Evolutionary conservation across 345 rosid species (phyloP).

Genomic region (Iberis pinnata): DNA sequence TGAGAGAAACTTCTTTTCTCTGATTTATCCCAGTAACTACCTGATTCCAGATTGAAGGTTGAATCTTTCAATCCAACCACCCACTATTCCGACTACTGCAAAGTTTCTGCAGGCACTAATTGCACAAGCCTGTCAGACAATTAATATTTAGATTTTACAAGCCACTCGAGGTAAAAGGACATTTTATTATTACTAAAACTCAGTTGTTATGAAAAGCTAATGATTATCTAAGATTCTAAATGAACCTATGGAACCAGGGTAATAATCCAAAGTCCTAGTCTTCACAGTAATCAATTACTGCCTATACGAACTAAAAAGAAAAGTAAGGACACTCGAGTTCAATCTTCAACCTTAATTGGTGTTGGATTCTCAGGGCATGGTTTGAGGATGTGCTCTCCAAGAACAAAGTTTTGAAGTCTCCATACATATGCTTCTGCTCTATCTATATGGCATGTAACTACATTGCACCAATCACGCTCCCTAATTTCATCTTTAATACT

Average conservation of each 20-base stretch:
- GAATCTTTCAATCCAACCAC: slow-evolving; percentile 95
- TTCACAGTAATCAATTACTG: not conserved
- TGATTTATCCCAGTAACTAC: slow-evolving; percentile 59
- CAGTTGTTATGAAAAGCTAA: not conserved
- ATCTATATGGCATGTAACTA: slow-evolving; percentile 90
- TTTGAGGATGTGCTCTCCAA: slow-evolving; percentile 88
- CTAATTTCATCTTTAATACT: slow-evolving; percentile 75
- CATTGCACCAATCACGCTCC: slow-evolving; percentile 99
- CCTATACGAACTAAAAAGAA: not conserved
- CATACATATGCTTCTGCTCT: slow-evolving; percentile 86
- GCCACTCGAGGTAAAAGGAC: slow-evolving; percentile 1
- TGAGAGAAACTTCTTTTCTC: slow-evolving; percentile 56
- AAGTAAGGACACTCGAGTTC: slow-evolving; percentile 7
- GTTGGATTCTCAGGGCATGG: slow-evolving; percentile 82
- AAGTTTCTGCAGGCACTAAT: slow-evolving; percentile 97
- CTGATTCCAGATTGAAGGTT: slow-evolving; percentile 94
- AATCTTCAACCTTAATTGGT: slow-evolving; percentile 63
- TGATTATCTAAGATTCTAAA: not conserved
- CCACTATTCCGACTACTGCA: slow-evolving; percentile 78
- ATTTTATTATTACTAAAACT: not conserved
- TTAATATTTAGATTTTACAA: not conserved
- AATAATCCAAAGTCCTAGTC: not conserved
- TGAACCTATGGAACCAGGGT: slow-evolving; percentile 1
- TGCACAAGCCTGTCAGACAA: slow-evolving; percentile 63
- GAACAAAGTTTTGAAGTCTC: slow-evolving; percentile 98